A percentile compares a stretch with the other conserved stretches of the same genome.
phyloP scores from a whole-genome alignment of 1,139 yeast genomes.

The Scheffersomyces stambukii region DNA sequence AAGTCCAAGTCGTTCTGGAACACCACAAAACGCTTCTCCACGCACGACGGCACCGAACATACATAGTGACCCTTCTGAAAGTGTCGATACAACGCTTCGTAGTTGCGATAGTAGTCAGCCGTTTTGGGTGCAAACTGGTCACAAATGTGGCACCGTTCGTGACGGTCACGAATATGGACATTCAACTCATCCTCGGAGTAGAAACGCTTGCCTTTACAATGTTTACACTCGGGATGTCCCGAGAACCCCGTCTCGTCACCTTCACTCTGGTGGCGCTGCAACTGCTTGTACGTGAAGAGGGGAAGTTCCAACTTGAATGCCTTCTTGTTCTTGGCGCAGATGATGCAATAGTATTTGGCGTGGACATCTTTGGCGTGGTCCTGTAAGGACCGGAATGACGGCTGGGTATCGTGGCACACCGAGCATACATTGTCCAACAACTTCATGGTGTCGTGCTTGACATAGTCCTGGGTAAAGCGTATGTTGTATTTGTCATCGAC shows the following conservation, averaged over 20 bases:
- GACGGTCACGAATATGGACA: constrained; percentile 76
- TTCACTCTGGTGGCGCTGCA: constrained; percentile 63
- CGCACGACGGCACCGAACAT: constrained; percentile 77
- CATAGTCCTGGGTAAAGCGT: constrained; percentile 46
- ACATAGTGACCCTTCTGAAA: constrained; percentile 70
- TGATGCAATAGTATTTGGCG: constrained; percentile 60
- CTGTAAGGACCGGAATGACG: constrained; percentile 52
- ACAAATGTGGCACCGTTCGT: constrained; percentile 89
- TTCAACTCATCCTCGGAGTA: constrained; percentile 87
- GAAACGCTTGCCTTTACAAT: constrained; percentile 70
- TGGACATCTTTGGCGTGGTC: constrained; percentile 66
- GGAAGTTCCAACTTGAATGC: constrained; percentile 72
- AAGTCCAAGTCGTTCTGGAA: constrained; percentile 83
- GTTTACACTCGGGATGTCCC: constrained; percentile 89
- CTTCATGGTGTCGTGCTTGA: constrained; percentile 40
- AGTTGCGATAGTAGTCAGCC: constrained; percentile 78
- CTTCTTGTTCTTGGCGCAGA: constrained; percentile 72
- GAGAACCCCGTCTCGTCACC: constrained; percentile 73
- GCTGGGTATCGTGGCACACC: constrained; percentile 39
- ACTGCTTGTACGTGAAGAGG: constrained; percentile 56
- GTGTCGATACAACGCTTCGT: constrained; percentile 70
- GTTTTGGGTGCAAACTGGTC: constrained; percentile 61
- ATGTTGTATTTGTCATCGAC: constrained; percentile 45
- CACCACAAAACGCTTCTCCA: constrained; percentile 88
- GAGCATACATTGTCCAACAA: constrained; percentile 61